These are phyloP conservation scores for Bauhinia variegata DNA, from an alignment of 306 rosid species.

Conservation along the genomic window DNA sequence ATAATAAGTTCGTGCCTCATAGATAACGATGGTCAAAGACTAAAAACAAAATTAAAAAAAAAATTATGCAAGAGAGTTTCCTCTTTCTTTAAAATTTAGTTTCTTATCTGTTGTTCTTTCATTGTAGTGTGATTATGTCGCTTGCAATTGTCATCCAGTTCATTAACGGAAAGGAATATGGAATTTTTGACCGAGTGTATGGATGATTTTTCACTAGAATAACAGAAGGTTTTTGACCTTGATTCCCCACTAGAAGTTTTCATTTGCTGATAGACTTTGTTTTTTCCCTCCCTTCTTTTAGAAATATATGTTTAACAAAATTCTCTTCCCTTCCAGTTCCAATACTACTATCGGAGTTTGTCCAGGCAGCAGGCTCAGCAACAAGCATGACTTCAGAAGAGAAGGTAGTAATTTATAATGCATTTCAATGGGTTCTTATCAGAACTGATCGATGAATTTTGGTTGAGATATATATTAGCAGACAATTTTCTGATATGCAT, in stretches of 20 bases:
- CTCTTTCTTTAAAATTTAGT: conserved; percentile 20
- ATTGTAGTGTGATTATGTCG: conserved; percentile 89
- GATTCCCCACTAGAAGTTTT: conserved; percentile 17
- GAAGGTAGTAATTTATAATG: conserved; percentile 64
- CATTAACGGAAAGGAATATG: conserved; percentile 88
- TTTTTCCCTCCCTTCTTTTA: conserved; percentile 7
- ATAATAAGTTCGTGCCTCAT: too few species aligned
- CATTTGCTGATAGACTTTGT: conserved; percentile 15
- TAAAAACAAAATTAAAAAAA: too few species aligned
- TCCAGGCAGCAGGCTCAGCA: conserved; percentile 97
- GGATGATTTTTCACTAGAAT: conserved; percentile 91
- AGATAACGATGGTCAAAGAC: too few species aligned
- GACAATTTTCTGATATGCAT: conserved; percentile 1
- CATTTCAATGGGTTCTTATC: conserved; percentile 15
- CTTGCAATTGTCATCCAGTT: conserved; percentile 76
- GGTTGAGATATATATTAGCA: neutral
- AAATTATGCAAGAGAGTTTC: conserved; percentile 2
- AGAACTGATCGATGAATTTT: neutral
- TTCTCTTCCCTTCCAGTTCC: conserved; percentile 61
- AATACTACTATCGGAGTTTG: conserved; percentile 77
- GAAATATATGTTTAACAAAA: conserved; percentile 29
- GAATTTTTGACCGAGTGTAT: conserved; percentile 96
- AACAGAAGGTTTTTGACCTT: conserved; percentile 73
- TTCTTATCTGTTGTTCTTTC: conserved; percentile 28
- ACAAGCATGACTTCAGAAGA: conserved; percentile 98